Percentiles rank a stretch among this genome's conserved stretches.
These are phyloP conservation scores for Auriscalpium orientale DNA, from an alignment of 768 basidiomycete species.

Conservation along the genomic window DNA sequence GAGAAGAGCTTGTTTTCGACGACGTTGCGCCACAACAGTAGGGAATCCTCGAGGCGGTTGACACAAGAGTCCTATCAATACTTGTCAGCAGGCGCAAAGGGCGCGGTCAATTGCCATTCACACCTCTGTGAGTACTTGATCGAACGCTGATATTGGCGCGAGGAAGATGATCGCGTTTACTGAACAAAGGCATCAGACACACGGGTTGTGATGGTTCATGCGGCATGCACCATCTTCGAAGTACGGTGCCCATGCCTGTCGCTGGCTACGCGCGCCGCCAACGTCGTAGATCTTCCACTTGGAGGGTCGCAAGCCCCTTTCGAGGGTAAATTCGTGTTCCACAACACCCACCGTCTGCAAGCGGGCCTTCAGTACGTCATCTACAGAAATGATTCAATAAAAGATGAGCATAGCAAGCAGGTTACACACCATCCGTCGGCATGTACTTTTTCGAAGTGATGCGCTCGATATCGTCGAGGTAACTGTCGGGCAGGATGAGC, in stretches of 20 bases:
- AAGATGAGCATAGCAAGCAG: background rate
- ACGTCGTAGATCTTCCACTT: slow-evolving; percentile 86
- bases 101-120: slow-evolving; percentile 10
- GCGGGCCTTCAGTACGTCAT: slow-evolving; percentile 73
- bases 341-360: slow-evolving; percentile 78
- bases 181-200: slow-evolving; percentile 22
- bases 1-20: slow-evolving; percentile 67
- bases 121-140: slow-evolving; percentile 76
- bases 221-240: slow-evolving; percentile 69
- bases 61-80: slow-evolving; percentile 53
- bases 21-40: slow-evolving; percentile 66
- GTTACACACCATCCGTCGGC: slow-evolving; percentile 48
- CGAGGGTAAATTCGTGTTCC: slow-evolving; percentile 67
- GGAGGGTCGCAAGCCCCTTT: slow-evolving; percentile 37
- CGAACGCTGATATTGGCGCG: slow-evolving; percentile 82
- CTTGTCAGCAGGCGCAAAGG: slow-evolving; percentile 8
- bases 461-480: slow-evolving; percentile 71
- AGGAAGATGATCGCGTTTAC: slow-evolving; percentile 87
- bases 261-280: slow-evolving; percentile 72
- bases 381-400: slow-evolving; percentile 25
- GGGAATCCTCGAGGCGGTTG: slow-evolving; percentile 75
- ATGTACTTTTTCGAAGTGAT: slow-evolving; percentile 79
- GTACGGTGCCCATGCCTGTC: slow-evolving; percentile 84
- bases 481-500: slow-evolving; percentile 35
- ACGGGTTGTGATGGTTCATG: slow-evolving; percentile 5